Conservation (phyloP, 768 basidiomycete genomes). For the Exidia glandulosa region DNA sequence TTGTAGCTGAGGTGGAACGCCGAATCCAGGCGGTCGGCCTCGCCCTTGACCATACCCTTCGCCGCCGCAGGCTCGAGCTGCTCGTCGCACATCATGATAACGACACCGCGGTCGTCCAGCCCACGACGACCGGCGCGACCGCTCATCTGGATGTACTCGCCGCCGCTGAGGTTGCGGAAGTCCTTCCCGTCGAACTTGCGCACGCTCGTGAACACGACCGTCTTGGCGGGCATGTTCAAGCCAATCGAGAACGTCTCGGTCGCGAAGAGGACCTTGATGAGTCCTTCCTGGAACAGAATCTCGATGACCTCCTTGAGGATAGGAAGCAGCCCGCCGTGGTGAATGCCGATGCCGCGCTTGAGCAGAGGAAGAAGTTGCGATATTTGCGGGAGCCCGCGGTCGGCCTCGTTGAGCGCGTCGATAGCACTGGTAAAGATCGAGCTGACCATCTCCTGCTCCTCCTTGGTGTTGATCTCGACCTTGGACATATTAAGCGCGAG, state of each 20-base stretch:
- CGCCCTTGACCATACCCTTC: conserved; percentile 96
- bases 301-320: conserved; percentile 99
- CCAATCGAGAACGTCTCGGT: conserved; percentile 98
- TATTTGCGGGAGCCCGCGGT: conserved; percentile 88
- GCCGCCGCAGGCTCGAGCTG: conserved; percentile 88
- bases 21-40: conserved; percentile 92
- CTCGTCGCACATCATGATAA: conserved; percentile 99
- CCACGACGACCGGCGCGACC: conserved; percentile 96
- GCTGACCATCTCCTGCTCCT: conserved; percentile 78
- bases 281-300: conserved; percentile 94
- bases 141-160: conserved; percentile 99
- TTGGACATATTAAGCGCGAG: conserved; percentile 89
- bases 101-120: conserved; percentile 95
- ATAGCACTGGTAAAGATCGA: conserved; percentile 94
- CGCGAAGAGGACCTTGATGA: conserved; percentile 96
- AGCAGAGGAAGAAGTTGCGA: conserved; percentile 84
- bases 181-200: conserved; percentile 95
- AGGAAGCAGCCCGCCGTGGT: conserved; percentile 94
- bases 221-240: conserved; percentile 99
- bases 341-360: conserved; percentile 92
- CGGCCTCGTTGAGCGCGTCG: conserved; percentile 73
- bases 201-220: conserved; percentile 92
- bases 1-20: conserved; percentile 99
- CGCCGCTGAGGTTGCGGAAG: conserved; percentile 84
- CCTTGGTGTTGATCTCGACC: conserved; percentile 86